Percentiles rank a stretch among this genome's conserved stretches.
These are phyloP conservation scores for Fusarium neocosmosporiellum DNA, from an alignment of 2,329 filamentous ascomycete genomes.

Conservation along the genomic window DNA sequence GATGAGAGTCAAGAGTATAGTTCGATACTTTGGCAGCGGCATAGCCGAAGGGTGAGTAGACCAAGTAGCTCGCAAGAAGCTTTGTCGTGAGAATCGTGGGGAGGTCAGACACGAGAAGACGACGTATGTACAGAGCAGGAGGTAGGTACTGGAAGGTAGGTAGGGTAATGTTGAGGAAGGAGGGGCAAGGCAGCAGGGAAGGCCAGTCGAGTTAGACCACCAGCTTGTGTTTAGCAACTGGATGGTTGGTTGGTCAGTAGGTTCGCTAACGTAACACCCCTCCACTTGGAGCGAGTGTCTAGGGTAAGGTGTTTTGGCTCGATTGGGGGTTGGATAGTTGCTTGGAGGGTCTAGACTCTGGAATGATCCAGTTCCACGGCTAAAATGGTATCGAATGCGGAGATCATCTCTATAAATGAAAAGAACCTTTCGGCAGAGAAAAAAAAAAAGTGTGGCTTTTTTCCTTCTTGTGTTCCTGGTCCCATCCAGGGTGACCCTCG, in stretches of 20 bases:
- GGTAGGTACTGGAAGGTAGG: conserved; percentile 1
- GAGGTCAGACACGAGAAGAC: not conserved
- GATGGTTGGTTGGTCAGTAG: conserved; percentile 24
- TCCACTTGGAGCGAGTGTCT: conserved; percentile 1
- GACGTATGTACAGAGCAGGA: conserved; percentile 22
- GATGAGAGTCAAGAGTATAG: not conserved
- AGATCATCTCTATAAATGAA: conserved; percentile 14
- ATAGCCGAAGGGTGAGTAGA: conserved; percentile 11
- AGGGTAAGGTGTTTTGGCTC: conserved; percentile 16
- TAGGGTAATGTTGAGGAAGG: conserved; percentile 22
- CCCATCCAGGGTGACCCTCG: not conserved
- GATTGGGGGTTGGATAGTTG: conserved; percentile 15
- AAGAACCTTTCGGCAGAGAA: not conserved
- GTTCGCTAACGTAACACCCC: conserved; percentile 3
- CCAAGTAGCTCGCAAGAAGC: conserved; percentile 7
- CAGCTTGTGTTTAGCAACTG: conserved; percentile 10
- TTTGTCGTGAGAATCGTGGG: conserved; percentile 14
- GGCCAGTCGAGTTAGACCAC: conserved; percentile 13
- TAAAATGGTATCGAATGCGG: conserved; percentile 18
- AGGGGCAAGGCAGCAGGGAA: conserved; percentile 39
- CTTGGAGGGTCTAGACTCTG: conserved; percentile 1
- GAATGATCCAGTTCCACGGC: conserved; percentile 10
- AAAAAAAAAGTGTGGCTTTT: not conserved
- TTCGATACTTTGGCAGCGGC: not conserved
- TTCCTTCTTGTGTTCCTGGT: not conserved